A percentile compares a stretch with the other conserved stretches of the same genome.
These are phyloP conservation scores for Desmodesmus armatus DNA, from an alignment of 139 green algal genomes.

Conservation along the genomic window DNA sequence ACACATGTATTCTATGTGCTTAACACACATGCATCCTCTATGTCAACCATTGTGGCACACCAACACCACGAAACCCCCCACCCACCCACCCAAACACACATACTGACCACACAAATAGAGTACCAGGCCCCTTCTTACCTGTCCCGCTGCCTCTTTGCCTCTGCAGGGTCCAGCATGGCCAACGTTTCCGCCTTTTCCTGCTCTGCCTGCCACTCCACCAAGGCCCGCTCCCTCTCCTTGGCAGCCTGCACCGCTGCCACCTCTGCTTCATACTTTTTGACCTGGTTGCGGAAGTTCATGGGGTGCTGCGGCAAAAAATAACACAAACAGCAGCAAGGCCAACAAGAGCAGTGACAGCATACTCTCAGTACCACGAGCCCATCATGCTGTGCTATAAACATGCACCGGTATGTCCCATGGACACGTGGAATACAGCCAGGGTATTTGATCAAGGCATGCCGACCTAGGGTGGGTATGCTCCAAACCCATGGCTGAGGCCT, in stretches of 20 bases:
- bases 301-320: no score
- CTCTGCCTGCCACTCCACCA: slow-evolving; percentile 86
- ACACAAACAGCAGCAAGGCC: no score
- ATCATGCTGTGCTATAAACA: no score
- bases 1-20: no score
- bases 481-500: no score
- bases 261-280: slow-evolving; percentile 69
- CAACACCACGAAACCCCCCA: neutral
- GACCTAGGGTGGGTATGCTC: no score
- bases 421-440: no score
- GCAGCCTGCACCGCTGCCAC: slow-evolving; percentile 61
- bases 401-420: no score
- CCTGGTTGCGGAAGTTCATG: no score
- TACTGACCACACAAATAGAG: neutral
- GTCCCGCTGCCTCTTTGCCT: slow-evolving; percentile 70
- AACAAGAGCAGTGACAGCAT: no score
- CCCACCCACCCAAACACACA: neutral
- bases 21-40: neutral
- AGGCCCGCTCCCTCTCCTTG: slow-evolving; percentile 68
- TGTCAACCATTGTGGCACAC: neutral
- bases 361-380: no score
- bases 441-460: no score
- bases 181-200: slow-evolving; percentile 78
- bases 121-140: neutral
- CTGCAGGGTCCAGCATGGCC: slow-evolving; percentile 64